A percentile compares a stretch with the other conserved stretches of the same genome.
These are phyloP conservation scores for Anethum foeniculum DNA, from an alignment of 140 eudicot species.

Conservation along the genomic window DNA sequence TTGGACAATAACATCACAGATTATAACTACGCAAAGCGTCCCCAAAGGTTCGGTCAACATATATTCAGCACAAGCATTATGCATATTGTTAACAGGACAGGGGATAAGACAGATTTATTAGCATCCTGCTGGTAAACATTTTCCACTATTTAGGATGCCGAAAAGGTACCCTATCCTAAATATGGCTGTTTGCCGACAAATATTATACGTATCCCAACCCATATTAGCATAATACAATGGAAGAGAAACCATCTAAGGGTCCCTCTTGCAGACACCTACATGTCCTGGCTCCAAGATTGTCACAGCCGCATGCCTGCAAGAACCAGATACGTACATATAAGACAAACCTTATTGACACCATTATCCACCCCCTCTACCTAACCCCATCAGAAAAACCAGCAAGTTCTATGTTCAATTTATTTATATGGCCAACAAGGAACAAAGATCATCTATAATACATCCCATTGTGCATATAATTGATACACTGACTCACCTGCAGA, in stretches of 20 bases:
- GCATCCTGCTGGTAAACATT: slow-evolving; percentile 14
- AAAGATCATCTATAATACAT: slow-evolving; percentile 14
- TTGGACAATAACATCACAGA: neutral
- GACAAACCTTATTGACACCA: slow-evolving; percentile 79
- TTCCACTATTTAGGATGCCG: slow-evolving; percentile 10
- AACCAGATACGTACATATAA: slow-evolving; percentile 93
- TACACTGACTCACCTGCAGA: slow-evolving; percentile 61
- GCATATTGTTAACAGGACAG: slow-evolving; percentile 17
- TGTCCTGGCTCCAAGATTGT: slow-evolving; percentile 76
- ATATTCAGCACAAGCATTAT: slow-evolving; percentile 15
- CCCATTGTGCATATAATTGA: slow-evolving; percentile 6
- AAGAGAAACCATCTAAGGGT: slow-evolving; percentile 36
- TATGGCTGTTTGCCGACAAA: slow-evolving; percentile 1
- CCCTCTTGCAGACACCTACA: slow-evolving; percentile 73
- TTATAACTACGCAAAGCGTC: neutral
- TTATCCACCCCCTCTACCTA: slow-evolving; percentile 42
- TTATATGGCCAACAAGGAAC: slow-evolving; percentile 8
- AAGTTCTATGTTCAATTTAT: slow-evolving; percentile 8
- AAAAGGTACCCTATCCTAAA: slow-evolving; percentile 7
- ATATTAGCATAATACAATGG: slow-evolving; percentile 20
- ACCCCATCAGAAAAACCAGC: slow-evolving; percentile 25
- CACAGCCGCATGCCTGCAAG: slow-evolving; percentile 98
- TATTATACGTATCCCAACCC: slow-evolving; percentile 44
- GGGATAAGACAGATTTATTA: slow-evolving; percentile 14
- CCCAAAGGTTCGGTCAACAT: slow-evolving; percentile 7